Conservation (phyloP, 495 filamentous ascomycete genomes). For the Polyplosphaeria fusca region DNA sequence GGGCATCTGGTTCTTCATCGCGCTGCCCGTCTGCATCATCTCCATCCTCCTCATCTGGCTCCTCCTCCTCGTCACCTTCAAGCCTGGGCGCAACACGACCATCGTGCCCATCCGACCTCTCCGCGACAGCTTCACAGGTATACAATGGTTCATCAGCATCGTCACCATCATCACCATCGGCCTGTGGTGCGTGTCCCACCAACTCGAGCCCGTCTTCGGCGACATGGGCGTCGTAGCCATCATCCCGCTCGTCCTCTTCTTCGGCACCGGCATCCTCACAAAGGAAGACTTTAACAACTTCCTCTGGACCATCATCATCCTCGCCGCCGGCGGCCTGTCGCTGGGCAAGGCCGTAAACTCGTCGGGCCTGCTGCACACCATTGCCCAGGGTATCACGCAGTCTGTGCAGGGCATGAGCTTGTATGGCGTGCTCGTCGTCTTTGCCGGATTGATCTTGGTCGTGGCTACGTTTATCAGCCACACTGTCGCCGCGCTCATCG, state of each 20-base stretch:
- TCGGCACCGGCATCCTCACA: conserved; percentile 92
- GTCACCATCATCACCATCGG: conserved; percentile 84
- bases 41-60: conserved; percentile 87
- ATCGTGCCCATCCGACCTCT: conserved; percentile 88
- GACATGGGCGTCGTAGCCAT: conserved; percentile 99
- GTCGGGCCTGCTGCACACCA: conserved; percentile 86
- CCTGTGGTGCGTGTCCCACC: conserved; percentile 89
- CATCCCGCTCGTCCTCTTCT: conserved; percentile 92
- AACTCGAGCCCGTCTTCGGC: conserved; percentile 81
- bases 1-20: conserved; percentile 95
- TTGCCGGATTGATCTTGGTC: conserved; percentile 79
- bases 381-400: conserved; percentile 70
- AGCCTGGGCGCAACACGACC: conserved; percentile 76
- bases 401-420: conserved; percentile 74
- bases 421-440: conserved; percentile 84
- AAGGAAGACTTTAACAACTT: conserved; percentile 99
- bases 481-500: conserved; percentile 92
- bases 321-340: conserved; percentile 88
- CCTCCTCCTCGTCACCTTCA: conserved; percentile 79
- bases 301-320: conserved; percentile 99
- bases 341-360: conserved; percentile 93
- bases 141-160: conserved; percentile 87
- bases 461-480: conserved; percentile 98
- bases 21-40: conserved; percentile 86
- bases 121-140: conserved; percentile 79